These are phyloP conservation scores for Syzygium aqueum DNA, from an alignment of 345 rosid genomes.

Conservation along the genomic window DNA sequence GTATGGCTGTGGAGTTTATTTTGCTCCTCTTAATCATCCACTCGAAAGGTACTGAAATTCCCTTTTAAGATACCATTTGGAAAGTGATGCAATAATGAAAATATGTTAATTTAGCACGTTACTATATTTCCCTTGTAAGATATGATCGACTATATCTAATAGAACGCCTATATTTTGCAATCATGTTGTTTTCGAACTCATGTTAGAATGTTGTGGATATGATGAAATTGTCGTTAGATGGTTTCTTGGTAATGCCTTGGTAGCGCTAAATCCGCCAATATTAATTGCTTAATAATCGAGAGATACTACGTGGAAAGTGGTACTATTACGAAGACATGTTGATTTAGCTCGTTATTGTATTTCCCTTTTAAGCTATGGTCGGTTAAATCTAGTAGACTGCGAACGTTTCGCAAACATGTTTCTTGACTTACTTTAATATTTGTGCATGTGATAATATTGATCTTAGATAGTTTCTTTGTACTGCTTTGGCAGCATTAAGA, in stretches of 20 bases:
- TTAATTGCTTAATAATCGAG: neutral
- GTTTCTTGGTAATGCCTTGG: neutral
- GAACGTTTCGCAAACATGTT: neutral
- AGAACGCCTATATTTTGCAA: neutral
- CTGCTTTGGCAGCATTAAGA: neutral
- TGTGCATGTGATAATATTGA: neutral
- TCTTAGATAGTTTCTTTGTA: neutral
- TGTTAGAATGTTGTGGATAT: neutral
- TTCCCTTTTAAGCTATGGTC: neutral
- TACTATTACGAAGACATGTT: neutral
- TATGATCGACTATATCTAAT: neutral
- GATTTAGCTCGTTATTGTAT: neutral
- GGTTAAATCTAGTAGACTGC: neutral
- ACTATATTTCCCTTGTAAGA: neutral
- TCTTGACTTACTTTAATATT: neutral
- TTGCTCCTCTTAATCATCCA: slow-evolving; percentile 52
- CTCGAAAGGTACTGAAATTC: slow-evolving; percentile 38
- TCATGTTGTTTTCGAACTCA: neutral
- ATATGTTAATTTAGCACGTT: neutral
- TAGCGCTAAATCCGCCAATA: neutral
- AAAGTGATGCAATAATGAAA: neutral
- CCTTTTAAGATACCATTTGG: neutral
- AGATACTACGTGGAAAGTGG: neutral
- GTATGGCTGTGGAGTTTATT: slow-evolving; percentile 53
- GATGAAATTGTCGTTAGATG: neutral